These are phyloP conservation scores for Pythium coloratum DNA, from an alignment of 352 stramenopile species.

Conservation along the genomic window DNA sequence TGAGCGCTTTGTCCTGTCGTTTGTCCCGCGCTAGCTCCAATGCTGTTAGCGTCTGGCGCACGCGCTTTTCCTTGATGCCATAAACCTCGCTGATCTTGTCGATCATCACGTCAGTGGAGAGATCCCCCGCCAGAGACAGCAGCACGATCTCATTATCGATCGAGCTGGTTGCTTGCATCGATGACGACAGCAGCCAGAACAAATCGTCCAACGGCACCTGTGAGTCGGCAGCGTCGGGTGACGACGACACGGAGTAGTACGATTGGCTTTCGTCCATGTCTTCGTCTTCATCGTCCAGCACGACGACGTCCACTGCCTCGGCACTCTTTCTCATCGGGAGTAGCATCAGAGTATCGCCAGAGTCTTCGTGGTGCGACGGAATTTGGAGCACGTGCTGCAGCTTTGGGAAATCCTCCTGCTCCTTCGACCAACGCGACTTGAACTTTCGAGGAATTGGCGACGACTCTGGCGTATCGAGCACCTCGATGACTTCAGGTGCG, in stretches of 20 bases:
- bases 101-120: constrained; percentile 41
- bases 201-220: constrained; percentile 50
- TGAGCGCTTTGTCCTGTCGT: constrained; percentile 44
- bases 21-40: constrained; percentile 49
- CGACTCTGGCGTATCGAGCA: constrained; percentile 25
- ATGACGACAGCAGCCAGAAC: constrained; percentile 60
- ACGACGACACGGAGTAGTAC: neutral
- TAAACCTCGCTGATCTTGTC: constrained; percentile 54
- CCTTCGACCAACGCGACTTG: constrained; percentile 45
- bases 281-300: constrained; percentile 34
- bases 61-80: constrained; percentile 51
- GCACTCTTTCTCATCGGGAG: neutral
- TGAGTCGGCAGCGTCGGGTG: constrained; percentile 35
- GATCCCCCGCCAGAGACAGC: constrained; percentile 3
- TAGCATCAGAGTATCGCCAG: neutral
- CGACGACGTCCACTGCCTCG: constrained; percentile 22
- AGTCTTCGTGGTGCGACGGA: neutral
- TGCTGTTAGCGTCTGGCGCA: constrained; percentile 50
- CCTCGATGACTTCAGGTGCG: constrained; percentile 34
- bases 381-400: constrained; percentile 36
- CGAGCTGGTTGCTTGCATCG: neutral
- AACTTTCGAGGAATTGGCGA: constrained; percentile 11
- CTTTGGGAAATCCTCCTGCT: constrained; percentile 37
- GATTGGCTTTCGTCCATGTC: constrained; percentile 5
- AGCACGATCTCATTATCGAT: constrained; percentile 12